Conservation (phyloP, 2,329 filamentous ascomycete species). For the Pyrenochaeta sp. region DNA sequence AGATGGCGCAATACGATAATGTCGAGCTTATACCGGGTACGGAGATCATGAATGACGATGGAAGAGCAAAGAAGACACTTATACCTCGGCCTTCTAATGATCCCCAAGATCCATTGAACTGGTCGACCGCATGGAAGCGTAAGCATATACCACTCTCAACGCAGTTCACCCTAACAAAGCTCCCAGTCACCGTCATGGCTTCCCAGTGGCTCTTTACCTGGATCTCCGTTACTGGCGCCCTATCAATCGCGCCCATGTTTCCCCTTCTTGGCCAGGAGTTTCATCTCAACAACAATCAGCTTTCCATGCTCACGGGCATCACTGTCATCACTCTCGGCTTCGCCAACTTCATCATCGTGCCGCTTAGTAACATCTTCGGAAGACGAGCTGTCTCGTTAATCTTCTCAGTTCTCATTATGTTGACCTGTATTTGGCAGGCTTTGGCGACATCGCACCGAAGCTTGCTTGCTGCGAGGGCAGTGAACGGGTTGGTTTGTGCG, state of each 20-base stretch:
- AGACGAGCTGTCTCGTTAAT: conserved; percentile 52
- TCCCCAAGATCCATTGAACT: conserved; percentile 50
- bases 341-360: conserved; percentile 56
- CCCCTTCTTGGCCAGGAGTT: conserved; percentile 53
- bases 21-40: conserved; percentile 41
- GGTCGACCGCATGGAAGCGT: conserved; percentile 48
- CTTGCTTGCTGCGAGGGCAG: conserved; percentile 53
- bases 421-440: conserved; percentile 56
- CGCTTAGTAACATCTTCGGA: conserved; percentile 56
- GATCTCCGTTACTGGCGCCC: conserved; percentile 53
- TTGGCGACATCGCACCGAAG: conserved; percentile 53
- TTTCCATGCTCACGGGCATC: conserved; percentile 53
- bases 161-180: neutral
- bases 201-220: conserved; percentile 54
- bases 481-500: conserved; percentile 55
- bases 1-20: conserved; percentile 22
- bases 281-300: conserved; percentile 51
- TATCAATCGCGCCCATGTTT: conserved; percentile 56
- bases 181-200: conserved; percentile 44
- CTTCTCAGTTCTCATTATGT: conserved; percentile 51
- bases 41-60: conserved; percentile 36
- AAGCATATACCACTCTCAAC: conserved; percentile 2
- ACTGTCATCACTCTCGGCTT: conserved; percentile 57
- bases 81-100: conserved; percentile 44
- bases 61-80: conserved; percentile 31